These are phyloP conservation scores for Inonotus obliquus DNA, from an alignment of 1,284 basidiomycete genomes.

Conservation along the genomic window DNA sequence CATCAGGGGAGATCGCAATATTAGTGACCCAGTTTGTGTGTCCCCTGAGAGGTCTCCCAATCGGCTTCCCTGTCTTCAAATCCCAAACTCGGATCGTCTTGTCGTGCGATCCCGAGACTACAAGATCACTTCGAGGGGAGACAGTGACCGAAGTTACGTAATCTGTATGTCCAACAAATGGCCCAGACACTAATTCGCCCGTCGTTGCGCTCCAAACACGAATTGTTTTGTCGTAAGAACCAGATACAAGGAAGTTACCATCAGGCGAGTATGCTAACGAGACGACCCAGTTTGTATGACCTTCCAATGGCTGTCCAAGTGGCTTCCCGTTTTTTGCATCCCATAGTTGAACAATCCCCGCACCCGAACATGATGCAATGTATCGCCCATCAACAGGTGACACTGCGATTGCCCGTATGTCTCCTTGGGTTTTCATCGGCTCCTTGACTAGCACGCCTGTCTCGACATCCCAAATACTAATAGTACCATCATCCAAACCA, in stretches of 20 bases:
- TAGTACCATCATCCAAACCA: no score
- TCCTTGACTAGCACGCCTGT: not conserved
- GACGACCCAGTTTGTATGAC: not conserved
- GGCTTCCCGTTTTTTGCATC: not conserved
- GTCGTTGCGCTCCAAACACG: not conserved
- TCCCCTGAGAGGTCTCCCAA: not conserved
- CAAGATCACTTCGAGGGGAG: not conserved
- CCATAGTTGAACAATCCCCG: not conserved
- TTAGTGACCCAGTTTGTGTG: not conserved
- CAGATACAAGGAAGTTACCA: not conserved
- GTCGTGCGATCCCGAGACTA: not conserved
- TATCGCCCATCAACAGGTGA: not conserved
- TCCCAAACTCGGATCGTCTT: not conserved
- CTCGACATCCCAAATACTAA: not conserved
- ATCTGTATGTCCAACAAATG: not conserved
- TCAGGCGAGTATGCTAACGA: constrained; percentile 13
- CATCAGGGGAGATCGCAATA: constrained; percentile 13
- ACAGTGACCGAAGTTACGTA: not conserved
- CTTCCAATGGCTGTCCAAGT: not conserved
- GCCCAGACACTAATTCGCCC: not conserved
- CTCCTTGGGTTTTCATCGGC: not conserved
- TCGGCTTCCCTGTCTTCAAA: not conserved
- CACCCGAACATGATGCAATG: not conserved
- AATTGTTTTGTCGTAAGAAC: not conserved
- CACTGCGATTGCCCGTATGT: not conserved